Evolutionary conservation across 108 stramenopile species (phyloP), one percentile per base, ranked within the genome.

Genomic region (Conticribra weissflogii): DNA sequence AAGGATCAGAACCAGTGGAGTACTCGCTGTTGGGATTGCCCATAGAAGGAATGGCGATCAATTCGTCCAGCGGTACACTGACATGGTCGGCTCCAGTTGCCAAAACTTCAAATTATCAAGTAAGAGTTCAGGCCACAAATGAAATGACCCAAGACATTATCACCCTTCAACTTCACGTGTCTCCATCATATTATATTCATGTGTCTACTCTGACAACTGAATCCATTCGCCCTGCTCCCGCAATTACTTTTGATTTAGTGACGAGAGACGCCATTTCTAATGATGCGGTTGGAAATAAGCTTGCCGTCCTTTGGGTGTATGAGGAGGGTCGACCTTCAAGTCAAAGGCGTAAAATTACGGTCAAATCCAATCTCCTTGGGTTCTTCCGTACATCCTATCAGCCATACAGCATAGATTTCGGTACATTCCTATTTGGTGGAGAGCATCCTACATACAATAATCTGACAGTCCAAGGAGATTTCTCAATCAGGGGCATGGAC

Each of bases 231-330:
- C 72, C 72, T 25, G 28, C 72, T 28, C 72, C 63, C 15, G 18
- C 72, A 24, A 15, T 72, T 3, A 54, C 24, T 29, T 65, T 72
- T 22, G 62, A 72, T 45, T 54, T 63, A 28, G 24, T 54, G 4
- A 72, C 72, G 2, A 27, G 55, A 23, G 63, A 72, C 25, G 18
- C 30, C 14, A 22, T 14, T n/a, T 19, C 72, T 27, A 16, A 30
- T 1, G 34, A 63, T 44, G 63, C 72, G n/a, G 52, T 54, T 4
- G 72, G 63, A 21, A 48, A 32, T 5, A 64, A 53, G 51, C 30
- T 54, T 33, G 72, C 72, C 16, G 72, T 59, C 2, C 18, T 65
- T 17, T 72, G 72, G 72, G 63, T 72, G 3, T 53, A 64, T 19
- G 58, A 72, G 57, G 12, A 46, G 8, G 72, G 58, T 4, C 33